Conservation (phyloP, 2,329 filamentous ascomycete genomes). For the Gnomoniopsis sp. region DNA sequence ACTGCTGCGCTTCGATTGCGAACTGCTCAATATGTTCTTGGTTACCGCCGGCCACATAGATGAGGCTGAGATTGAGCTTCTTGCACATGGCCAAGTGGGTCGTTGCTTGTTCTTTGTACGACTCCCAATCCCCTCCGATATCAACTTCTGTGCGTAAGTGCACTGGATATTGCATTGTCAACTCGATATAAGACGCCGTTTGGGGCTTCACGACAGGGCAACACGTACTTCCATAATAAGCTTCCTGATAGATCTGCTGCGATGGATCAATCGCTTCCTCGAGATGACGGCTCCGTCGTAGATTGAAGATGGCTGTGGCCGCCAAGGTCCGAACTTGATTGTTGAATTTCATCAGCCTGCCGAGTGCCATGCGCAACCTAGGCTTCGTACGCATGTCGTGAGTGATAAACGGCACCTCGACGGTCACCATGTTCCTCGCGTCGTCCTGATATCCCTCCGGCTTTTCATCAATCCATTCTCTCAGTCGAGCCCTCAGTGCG, state of each 20-base stretch:
- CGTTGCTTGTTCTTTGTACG: neutral
- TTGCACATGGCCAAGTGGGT: neutral
- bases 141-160: conserved; percentile 15
- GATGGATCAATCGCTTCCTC: neutral
- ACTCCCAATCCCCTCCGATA: neutral
- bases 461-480: conserved; percentile 11
- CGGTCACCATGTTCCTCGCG: conserved; percentile 20
- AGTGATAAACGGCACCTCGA: conserved; percentile 5
- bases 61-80: neutral
- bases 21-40: neutral
- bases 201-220: neutral
- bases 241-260: neutral
- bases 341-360: conserved; percentile 6
- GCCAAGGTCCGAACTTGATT: conserved; percentile 2
- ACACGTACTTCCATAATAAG: conserved; percentile 1
- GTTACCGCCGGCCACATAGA: conserved; percentile 7
- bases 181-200: neutral
- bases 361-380: neutral
- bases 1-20: neutral
- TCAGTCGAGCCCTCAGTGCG: neutral
- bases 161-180: neutral
- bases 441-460: conserved; percentile 13
- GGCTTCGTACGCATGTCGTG: neutral
- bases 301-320: neutral
- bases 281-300: neutral